Evolutionary conservation across 1,139 yeast species (phyloP), one percentile per base, ranked within the genome.

Genomic region (Pichia sp.): DNA sequence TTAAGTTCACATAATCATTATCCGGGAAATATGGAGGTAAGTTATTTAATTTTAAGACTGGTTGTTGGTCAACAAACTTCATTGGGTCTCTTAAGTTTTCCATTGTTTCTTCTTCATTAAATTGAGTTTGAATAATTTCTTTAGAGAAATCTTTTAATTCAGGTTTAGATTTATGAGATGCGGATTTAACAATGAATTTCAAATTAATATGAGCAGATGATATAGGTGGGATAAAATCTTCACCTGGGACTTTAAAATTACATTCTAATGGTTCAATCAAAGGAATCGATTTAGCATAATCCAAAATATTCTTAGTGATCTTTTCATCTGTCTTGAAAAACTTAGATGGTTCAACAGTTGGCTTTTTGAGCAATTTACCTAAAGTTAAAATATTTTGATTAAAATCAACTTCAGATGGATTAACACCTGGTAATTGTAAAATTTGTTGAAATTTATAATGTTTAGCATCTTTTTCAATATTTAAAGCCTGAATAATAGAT

Each of bases 171-270:
- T 80, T 80, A 41, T 78, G 81, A 41, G 63, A 65, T 15, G 88
- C 78, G 2, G 95, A 84, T 54, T 81, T 79, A 31, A 86, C 78
- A 36, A 86, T 64, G 48, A 85, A 82, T 60, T 87, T 87, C 31
- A 93, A 53, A 23, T 79, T 78, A 48, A 93, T 66, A 59, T 86
- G 89, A 10, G 87, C 78, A 45, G 74, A 76, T 2, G 97, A 76
- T 35, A 66, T 62, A 27, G 96, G 94, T 3, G 95, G 76, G 11
- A 91, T 83, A 27, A 70, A 68, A 22, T 66, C 62, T 65, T 89
- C 97, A 29, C 97, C 98, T 4, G 96, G 94, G 33, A 89, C 96
- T 49, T 76, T 74, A 63, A 89, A 87, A 44, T 74, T 77, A 35
- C 95, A 80, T 40, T 76, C 77, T 33, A 88, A 52, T 18, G 89